These are phyloP conservation scores for Dioscorea dumetorum DNA, from an alignment of 106 monocot genomes.

Conservation along the genomic window DNA sequence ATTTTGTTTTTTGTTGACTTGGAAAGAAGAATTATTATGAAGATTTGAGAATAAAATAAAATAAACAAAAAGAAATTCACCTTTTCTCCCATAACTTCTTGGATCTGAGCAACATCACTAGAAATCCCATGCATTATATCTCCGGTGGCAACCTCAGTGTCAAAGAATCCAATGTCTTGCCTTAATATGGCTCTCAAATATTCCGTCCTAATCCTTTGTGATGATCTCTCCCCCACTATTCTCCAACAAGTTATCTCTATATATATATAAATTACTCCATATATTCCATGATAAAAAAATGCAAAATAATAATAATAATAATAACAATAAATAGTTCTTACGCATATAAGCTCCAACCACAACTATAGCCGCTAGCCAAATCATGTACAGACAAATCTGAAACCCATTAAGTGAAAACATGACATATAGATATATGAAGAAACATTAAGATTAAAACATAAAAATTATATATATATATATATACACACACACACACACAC, in stretches of 20 bases:
- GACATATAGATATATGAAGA: too few species aligned
- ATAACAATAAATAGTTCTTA: constrained; percentile 6
- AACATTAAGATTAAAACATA: background rate
- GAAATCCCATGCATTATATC: constrained; percentile 49
- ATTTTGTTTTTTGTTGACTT: too few species aligned
- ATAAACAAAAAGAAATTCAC: constrained; percentile 3
- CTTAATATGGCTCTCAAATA: constrained; percentile 27
- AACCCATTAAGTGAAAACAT: background rate
- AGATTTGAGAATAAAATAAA: too few species aligned
- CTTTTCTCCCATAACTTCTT: constrained; percentile 55
- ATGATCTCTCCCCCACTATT: constrained; percentile 33
- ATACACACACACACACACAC: too few species aligned
- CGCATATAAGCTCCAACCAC: constrained; percentile 38
- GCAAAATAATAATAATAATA: too few species aligned
- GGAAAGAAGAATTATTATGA: too few species aligned
- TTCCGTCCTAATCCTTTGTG: constrained; percentile 25
- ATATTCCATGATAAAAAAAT: too few species aligned
- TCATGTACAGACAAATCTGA: constrained; percentile 35
- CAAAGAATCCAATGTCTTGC: constrained; percentile 50
- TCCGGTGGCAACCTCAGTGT: constrained; percentile 29
- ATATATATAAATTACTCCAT: background rate
- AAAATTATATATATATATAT: too few species aligned
- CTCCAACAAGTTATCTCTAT: constrained; percentile 54
- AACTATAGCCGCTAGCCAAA: constrained; percentile 19
- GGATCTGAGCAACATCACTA: constrained; percentile 36